Evolutionary conservation across 441 rosid species (phyloP).

Genomic region (Brassica balearica): DNA sequence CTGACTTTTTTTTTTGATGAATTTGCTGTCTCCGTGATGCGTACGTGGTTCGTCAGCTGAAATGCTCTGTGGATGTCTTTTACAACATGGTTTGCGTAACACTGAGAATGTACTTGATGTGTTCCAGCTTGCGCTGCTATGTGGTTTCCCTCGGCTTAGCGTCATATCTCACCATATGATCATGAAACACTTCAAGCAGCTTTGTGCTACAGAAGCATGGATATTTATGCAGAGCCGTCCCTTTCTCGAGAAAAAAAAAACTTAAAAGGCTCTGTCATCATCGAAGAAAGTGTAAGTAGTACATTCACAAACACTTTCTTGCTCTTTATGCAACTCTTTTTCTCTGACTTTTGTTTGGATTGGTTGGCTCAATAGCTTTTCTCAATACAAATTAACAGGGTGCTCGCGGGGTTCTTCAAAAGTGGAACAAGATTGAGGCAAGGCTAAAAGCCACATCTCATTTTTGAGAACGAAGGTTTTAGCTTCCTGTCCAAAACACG

Average conservation of each 20-base stretch:
- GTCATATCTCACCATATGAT: conserved; percentile 72
- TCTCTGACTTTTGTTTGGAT: too few species aligned
- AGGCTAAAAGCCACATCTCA: neutral
- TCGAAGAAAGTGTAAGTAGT: conserved; percentile 58
- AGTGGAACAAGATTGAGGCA: too few species aligned
- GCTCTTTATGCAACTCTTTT: neutral
- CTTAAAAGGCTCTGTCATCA: conserved; percentile 54
- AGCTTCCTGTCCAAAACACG: neutral
- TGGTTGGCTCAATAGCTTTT: too few species aligned
- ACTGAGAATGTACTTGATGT: conserved; percentile 74
- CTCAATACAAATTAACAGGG: too few species aligned
- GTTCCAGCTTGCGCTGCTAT: conserved; percentile 77
- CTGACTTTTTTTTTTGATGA: conserved; percentile 41
- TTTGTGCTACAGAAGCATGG: conserved; percentile 77
- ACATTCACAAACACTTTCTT: neutral
- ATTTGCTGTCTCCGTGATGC: conserved; percentile 72
- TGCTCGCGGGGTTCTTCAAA: too few species aligned
- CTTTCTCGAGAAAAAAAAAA: conserved; percentile 58
- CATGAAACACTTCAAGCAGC: conserved; percentile 53
- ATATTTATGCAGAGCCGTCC: conserved; percentile 83
- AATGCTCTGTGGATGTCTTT: conserved; percentile 62
- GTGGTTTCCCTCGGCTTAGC: conserved; percentile 79
- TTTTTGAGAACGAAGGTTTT: neutral
- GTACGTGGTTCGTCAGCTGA: conserved; percentile 68
- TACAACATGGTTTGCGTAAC: conserved; percentile 68